These are phyloP conservation scores for Xylaria sp. DNA, from an alignment of 2,329 filamentous ascomycete species.

Conservation along the genomic window DNA sequence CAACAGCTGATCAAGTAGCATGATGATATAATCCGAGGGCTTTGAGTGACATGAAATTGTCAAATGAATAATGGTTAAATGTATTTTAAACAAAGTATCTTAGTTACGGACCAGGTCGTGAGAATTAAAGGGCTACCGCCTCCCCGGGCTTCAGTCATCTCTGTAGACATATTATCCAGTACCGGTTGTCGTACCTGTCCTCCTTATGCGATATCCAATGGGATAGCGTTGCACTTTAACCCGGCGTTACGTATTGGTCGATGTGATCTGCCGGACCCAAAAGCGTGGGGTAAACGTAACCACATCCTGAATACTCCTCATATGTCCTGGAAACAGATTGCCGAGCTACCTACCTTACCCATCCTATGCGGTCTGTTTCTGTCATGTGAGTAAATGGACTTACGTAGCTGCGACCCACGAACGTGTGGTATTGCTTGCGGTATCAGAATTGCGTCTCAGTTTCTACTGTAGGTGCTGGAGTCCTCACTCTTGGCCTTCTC, in stretches of 20 bases:
- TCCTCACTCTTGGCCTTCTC: neutral
- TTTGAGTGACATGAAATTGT: slow-evolving; percentile 2
- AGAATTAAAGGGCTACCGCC: neutral
- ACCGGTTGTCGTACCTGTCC: neutral
- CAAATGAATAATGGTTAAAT: neutral
- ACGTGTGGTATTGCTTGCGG: neutral
- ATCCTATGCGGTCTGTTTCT: neutral
- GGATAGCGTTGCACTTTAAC: slow-evolving; percentile 32
- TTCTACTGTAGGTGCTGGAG: neutral
- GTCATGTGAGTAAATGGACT: neutral
- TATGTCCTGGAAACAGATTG: slow-evolving; percentile 4
- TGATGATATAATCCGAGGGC: slow-evolving; percentile 22
- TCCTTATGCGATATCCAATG: neutral
- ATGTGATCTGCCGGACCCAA: slow-evolving; percentile 37
- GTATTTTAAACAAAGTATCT: slow-evolving; percentile 7
- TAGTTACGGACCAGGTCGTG: neutral
- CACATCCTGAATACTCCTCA: slow-evolving; percentile 18
- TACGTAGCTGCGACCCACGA: neutral
- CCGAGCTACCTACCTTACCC: slow-evolving; percentile 1
- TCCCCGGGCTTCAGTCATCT: neutral
- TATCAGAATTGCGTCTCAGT: neutral
- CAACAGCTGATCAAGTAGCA: slow-evolving; percentile 44
- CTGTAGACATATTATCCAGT: slow-evolving; percentile 18
- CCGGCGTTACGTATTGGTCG: slow-evolving; percentile 36
- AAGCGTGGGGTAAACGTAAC: slow-evolving; percentile 40